Evolutionary conservation across 257 asterid species (phyloP).

Genomic region (Gentiana dahurica): DNA sequence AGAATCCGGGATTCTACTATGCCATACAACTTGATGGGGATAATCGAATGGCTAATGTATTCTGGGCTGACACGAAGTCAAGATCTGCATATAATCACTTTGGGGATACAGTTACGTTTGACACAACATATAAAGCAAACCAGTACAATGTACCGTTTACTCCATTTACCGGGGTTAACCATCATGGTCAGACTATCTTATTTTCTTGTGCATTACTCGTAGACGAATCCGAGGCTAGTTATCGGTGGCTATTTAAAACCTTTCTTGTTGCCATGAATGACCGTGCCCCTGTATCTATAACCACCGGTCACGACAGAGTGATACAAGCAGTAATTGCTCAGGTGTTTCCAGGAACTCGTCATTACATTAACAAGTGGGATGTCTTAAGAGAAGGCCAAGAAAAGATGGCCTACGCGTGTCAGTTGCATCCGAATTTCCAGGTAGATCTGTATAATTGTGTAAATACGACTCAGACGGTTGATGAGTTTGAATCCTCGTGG

Average conservation of each 20-base stretch:
- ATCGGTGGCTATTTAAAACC: conserved; percentile 77
- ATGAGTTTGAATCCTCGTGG: conserved; percentile 84
- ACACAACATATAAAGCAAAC: conserved; percentile 52
- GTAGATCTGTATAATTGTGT: conserved; percentile 74
- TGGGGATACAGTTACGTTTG: conserved; percentile 75
- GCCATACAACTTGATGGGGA: conserved; percentile 92
- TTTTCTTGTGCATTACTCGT: conserved; percentile 80
- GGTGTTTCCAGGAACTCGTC: conserved; percentile 63
- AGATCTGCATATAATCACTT: conserved; percentile 76
- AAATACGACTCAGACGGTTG: conserved; percentile 64
- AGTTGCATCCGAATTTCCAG: conserved; percentile 61
- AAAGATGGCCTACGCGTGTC: conserved; percentile 57
- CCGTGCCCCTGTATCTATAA: conserved; percentile 53
- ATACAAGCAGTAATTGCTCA: conserved; percentile 52
- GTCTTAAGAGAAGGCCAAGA: conserved; percentile 76
- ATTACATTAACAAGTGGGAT: conserved; percentile 71
- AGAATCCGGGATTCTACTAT: conserved; percentile 86
- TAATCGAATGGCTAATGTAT: conserved; percentile 74
- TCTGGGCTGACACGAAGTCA: conserved; percentile 93
- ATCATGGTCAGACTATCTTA: conserved; percentile 79
- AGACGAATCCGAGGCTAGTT: conserved; percentile 84
- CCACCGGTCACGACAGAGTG: conserved; percentile 58
- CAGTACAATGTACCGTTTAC: conserved; percentile 66
- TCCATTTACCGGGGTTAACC: conserved; percentile 88
- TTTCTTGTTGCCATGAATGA: conserved; percentile 74